Percentiles rank a stretch among this genome's conserved stretches.
phyloP scores from a whole-genome alignment of 1,284 basidiomycete genomes.

The Kwoniella shivajii region DNA sequence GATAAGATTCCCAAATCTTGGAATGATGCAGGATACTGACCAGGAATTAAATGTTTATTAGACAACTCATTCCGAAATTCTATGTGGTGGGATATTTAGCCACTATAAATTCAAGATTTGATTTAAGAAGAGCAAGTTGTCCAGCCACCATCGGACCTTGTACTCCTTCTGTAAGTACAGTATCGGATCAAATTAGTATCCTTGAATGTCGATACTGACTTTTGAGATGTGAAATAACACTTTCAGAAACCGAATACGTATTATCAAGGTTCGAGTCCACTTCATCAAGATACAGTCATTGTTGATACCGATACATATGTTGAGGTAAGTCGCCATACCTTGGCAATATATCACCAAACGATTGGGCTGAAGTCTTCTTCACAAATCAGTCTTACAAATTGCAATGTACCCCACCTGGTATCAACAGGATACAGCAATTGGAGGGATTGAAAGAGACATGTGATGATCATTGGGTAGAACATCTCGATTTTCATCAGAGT shows the following conservation, averaged over 20 bases:
- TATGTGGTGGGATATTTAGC: conserved; percentile 23
- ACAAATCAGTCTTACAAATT: neutral
- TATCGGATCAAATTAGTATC: neutral
- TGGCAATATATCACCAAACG: neutral
- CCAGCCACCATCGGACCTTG: neutral
- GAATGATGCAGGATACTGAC: no score
- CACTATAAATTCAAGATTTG: conserved; percentile 32
- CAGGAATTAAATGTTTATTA: no score
- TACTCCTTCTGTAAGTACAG: conserved; percentile 11
- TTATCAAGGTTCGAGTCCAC: conserved; percentile 6
- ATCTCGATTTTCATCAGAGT: neutral
- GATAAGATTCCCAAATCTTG: neutral
- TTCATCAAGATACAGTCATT: conserved; percentile 29
- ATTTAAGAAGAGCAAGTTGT: conserved; percentile 5
- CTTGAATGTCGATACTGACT: neutral
- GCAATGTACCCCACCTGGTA: neutral
- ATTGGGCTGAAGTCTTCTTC: neutral
- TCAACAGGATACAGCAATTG: neutral
- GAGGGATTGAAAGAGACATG: neutral
- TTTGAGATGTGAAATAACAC: neutral
- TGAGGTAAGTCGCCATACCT: conserved; percentile 16
- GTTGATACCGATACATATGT: conserved; percentile 37
- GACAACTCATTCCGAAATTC: conserved; percentile 5
- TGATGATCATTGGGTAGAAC: neutral
- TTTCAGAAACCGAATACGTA: conserved; percentile 20